Evolutionary conservation across 352 stramenopile species (phyloP).

Genomic region (Phytophthora capsici): DNA sequence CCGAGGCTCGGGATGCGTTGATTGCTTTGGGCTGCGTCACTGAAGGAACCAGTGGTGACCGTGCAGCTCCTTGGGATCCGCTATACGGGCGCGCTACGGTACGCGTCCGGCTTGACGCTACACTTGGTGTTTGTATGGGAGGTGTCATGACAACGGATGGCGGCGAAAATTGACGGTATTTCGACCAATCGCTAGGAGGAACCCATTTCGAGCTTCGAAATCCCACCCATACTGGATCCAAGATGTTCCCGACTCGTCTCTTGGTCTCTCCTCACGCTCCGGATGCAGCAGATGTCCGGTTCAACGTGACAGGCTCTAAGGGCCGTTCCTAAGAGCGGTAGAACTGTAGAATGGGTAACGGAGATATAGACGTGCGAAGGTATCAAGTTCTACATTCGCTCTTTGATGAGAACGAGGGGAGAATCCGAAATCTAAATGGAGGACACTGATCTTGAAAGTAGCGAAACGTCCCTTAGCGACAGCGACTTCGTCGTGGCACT

Average conservation of each 20-base stretch:
- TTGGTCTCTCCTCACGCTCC: slow-evolving; percentile 15
- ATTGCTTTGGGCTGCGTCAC: slow-evolving; percentile 22
- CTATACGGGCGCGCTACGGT: slow-evolving; percentile 16
- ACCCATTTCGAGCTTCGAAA: slow-evolving; percentile 21
- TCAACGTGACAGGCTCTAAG: slow-evolving; percentile 16
- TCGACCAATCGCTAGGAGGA: slow-evolving; percentile 17
- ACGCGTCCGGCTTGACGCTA: slow-evolving; percentile 10
- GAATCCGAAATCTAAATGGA: no score
- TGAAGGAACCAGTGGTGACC: slow-evolving; percentile 22
- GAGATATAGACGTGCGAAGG: no score
- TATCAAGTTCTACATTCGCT: no score
- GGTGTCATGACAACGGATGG: slow-evolving; percentile 12
- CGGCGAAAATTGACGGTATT: slow-evolving; percentile 20
- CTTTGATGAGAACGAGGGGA: no score
- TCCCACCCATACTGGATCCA: slow-evolving; percentile 9
- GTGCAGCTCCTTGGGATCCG: slow-evolving; percentile 11
- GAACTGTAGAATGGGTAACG: no score
- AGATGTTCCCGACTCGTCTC: slow-evolving; percentile 27
- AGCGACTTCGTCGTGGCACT: no score
- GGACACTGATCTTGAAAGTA: no score
- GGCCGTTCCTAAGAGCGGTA: no score
- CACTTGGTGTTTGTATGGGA: slow-evolving; percentile 23
- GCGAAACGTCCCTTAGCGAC: no score
- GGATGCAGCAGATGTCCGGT: slow-evolving; percentile 15
- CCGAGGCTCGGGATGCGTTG: slow-evolving; percentile 6